These are phyloP conservation scores for Hsuehochloa calcarea DNA, from an alignment of 176 grass and related monocot species.

Conservation along the genomic window DNA sequence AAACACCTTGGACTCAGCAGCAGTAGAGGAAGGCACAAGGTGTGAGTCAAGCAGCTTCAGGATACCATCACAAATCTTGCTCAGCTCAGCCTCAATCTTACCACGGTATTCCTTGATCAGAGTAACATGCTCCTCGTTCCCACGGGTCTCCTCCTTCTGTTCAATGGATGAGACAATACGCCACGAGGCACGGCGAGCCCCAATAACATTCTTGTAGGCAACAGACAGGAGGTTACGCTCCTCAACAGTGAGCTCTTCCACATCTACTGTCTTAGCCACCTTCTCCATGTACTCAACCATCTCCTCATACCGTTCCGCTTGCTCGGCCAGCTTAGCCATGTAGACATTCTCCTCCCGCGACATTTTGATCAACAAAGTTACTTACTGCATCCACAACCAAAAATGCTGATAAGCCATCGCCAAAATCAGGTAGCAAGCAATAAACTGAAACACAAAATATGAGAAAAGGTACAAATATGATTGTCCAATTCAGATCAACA, in stretches of 20 bases:
- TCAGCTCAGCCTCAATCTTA: conserved; percentile 82
- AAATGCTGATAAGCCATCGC: not conserved
- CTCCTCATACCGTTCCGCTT: conserved; percentile 80
- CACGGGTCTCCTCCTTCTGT: conserved; percentile 81
- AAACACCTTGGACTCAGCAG: conserved; percentile 83
- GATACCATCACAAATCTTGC: conserved; percentile 82
- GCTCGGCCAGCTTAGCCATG: conserved; percentile 90
- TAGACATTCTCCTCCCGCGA: conserved; percentile 79
- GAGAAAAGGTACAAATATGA: not conserved
- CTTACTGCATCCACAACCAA: conserved; percentile 18
- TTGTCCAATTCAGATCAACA: not conserved
- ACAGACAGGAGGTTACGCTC: conserved; percentile 87
- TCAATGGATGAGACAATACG: conserved; percentile 93
- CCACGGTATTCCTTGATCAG: conserved; percentile 77
- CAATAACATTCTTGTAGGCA: conserved; percentile 93
- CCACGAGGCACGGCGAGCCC: conserved; percentile 84
- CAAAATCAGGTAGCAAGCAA: not conserved
- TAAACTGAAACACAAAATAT: not conserved
- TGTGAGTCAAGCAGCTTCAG: conserved; percentile 77
- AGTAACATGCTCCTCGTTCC: conserved; percentile 71
- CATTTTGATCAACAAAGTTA: conserved; percentile 5
- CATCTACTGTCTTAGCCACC: conserved; percentile 72
- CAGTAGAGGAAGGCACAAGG: conserved; percentile 68
- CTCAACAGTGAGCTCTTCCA: conserved; percentile 79
- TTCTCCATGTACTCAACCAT: conserved; percentile 97